These are phyloP conservation scores for Phytophthora constricta DNA, from an alignment of 352 stramenopile genomes.

Conservation along the genomic window DNA sequence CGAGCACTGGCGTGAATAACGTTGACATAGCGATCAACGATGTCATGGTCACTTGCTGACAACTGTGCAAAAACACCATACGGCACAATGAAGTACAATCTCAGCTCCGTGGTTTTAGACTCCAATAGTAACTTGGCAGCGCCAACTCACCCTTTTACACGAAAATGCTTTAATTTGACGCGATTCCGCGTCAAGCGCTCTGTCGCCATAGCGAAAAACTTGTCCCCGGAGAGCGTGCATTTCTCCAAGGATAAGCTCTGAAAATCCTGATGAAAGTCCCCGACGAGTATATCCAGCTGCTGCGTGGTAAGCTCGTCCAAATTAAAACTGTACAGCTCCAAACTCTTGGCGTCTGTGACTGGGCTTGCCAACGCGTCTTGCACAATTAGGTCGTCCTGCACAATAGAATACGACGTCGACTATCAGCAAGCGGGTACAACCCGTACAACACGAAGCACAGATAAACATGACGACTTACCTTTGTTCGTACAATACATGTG, in stretches of 20 bases:
- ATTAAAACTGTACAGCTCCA: constrained; percentile 39
- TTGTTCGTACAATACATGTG: constrained; percentile 33
- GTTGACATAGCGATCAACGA: constrained; percentile 56
- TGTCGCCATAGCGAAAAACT: constrained; percentile 36
- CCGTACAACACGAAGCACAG: background rate
- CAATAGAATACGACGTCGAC: background rate
- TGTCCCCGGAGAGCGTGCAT: constrained; percentile 48
- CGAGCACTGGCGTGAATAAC: constrained; percentile 42
- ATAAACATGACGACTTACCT: constrained; percentile 3
- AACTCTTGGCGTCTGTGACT: constrained; percentile 24
- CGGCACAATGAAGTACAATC: background rate
- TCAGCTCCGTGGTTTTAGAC: background rate
- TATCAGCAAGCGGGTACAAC: background rate
- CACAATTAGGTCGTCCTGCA: constrained; percentile 28
- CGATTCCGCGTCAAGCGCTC: constrained; percentile 34
- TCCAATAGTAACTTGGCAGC: background rate
- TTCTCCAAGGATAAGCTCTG: constrained; percentile 45
- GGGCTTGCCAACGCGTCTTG: constrained; percentile 27
- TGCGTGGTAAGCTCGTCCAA: constrained; percentile 31
- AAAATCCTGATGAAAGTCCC: constrained; percentile 29
- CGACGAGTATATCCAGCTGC: constrained; percentile 42
- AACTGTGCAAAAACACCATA: constrained; percentile 30
- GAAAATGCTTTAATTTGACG: constrained; percentile 32
- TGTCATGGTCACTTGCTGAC: constrained; percentile 62
- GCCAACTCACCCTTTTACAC: constrained; percentile 34